These are phyloP conservation scores for Saccharomycopsis fermentans DNA, from an alignment of 805 yeast genomes.

Conservation along the genomic window DNA sequence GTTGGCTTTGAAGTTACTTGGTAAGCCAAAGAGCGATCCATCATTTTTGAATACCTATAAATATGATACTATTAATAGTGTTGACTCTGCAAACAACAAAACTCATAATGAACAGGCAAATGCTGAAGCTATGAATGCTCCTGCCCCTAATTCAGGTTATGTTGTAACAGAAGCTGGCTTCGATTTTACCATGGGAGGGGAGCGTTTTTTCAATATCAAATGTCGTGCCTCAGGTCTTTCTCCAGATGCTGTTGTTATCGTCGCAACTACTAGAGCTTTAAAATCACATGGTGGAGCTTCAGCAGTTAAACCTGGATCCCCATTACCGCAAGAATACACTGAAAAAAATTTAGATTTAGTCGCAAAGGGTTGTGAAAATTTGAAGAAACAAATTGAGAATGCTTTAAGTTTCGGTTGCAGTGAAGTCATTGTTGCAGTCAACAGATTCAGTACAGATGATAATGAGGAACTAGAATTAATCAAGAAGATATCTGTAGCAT, in stretches of 20 bases:
- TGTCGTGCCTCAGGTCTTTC: constrained; percentile 82
- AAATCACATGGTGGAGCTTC: constrained; percentile 97
- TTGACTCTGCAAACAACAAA: background rate
- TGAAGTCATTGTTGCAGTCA: constrained; percentile 92
- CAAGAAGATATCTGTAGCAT: constrained; percentile 66
- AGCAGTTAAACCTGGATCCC: constrained; percentile 87
- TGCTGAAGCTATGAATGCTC: background rate
- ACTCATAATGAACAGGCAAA: background rate
- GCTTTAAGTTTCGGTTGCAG: constrained; percentile 67
- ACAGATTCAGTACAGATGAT: constrained; percentile 76
- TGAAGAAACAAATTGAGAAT: constrained; percentile 83
- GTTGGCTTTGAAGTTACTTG: constrained; percentile 84
- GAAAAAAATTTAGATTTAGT: constrained; percentile 74
- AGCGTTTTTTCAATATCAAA: constrained; percentile 90
- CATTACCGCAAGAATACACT: constrained; percentile 72
- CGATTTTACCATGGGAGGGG: constrained; percentile 99
- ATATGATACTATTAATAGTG: constrained; percentile 18
- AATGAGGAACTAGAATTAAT: constrained; percentile 71
- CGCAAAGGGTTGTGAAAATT: constrained; percentile 71
- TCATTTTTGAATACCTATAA: constrained; percentile 24
- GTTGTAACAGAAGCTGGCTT: constrained; percentile 98
- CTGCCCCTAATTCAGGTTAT: constrained; percentile 52
- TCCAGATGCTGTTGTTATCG: constrained; percentile 88
- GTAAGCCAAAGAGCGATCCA: constrained; percentile 36
- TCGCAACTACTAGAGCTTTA: constrained; percentile 94